Base-by-base conservation (phyloP, 2,329 filamentous ascomycete genomes). In the Leptographium wingfieldii region DNA sequence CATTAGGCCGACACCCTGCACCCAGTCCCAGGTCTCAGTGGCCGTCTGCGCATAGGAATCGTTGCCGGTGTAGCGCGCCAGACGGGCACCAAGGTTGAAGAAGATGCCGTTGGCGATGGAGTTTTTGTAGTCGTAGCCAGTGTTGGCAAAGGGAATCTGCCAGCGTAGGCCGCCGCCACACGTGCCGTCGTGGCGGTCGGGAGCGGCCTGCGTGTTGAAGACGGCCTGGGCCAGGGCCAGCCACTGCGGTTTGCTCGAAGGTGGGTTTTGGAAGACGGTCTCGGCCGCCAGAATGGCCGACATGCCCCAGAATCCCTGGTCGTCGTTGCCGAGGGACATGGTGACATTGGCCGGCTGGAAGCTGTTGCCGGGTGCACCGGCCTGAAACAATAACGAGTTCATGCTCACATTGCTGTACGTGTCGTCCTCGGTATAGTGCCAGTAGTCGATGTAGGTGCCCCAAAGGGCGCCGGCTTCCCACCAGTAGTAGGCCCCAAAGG, bases 61-160 rank as follows among this genome's bases (percentile, higher is more conserved):
- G 67, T 95, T 92, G 19, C 83, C 82, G 0, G 90, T 95, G 70
- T 90, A 94, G 4, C 80, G 75, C 0, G 82, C 84, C 2, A 89
- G 75, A 2, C 85, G 80, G 5, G 85, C 77, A 19, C 74, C 75
- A 31, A 80, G 67, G 61, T 80, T 78, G 69, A 81, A 79, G 66
- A 80, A 78, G 63, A 74, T 74, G 16, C 73, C 77, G 62, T 79
- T 80, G 9, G 76, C 73, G 11, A 78, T 73, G n/a, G 75, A 71
- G 63, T 80, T 80, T 67, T 81, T 90, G 76, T 88, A 88, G 65
- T 81, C 76, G 71, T 86, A 95, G 16, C 90, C 91, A 51, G 80
- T 83, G 69, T 95, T 94, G 75, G 88, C 90, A 1, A 82, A 77
- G 69, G 88, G 92, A 56, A 95, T 90, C 73, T 95, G 90, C 88